Evolutionary conservation across 2,329 filamentous ascomycete genomes (phyloP).

Genomic region (Pestalotiopsis sp.): DNA sequence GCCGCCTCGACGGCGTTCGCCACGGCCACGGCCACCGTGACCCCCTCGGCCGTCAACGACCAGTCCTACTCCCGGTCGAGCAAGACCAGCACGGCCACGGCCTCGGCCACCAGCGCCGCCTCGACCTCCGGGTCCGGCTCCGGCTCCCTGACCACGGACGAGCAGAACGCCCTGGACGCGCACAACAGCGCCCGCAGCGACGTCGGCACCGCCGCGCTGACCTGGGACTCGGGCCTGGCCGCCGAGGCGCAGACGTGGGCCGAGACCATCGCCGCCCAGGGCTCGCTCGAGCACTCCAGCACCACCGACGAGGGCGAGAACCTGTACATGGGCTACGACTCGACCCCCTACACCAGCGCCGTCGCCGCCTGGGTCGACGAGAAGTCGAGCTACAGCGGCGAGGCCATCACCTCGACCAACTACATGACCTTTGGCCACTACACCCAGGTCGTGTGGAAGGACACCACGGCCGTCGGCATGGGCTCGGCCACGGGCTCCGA

Average conservation of each 20-base stretch:
- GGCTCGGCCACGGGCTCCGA: background rate
- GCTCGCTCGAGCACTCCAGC: background rate
- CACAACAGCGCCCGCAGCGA: conserved; percentile 10
- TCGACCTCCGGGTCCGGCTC: background rate
- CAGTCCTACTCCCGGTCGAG: background rate
- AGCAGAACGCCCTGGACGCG: conserved; percentile 10
- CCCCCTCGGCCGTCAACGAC: background rate
- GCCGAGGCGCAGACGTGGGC: conserved; percentile 8
- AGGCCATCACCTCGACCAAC: conserved; percentile 3
- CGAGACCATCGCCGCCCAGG: background rate
- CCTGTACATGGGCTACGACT: conserved; percentile 10
- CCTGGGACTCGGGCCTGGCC: conserved; percentile 1
- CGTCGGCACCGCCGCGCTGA: background rate
- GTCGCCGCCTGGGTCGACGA: background rate
- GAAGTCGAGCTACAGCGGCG: conserved; percentile 8
- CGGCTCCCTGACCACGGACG: background rate
- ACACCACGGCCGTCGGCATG: conserved; percentile 7
- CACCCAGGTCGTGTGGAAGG: conserved; percentile 7
- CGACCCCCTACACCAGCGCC: conserved; percentile 1
- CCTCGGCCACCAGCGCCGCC: background rate
- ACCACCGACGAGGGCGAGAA: conserved; percentile 5
- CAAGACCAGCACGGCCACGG: background rate
- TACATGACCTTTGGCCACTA: conserved; percentile 9
- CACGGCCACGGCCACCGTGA: background rate
- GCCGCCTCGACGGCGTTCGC: background rate